Base-by-base conservation (phyloP, 176 grass and related monocot genomes). In the Aegilops speltoides region DNA sequence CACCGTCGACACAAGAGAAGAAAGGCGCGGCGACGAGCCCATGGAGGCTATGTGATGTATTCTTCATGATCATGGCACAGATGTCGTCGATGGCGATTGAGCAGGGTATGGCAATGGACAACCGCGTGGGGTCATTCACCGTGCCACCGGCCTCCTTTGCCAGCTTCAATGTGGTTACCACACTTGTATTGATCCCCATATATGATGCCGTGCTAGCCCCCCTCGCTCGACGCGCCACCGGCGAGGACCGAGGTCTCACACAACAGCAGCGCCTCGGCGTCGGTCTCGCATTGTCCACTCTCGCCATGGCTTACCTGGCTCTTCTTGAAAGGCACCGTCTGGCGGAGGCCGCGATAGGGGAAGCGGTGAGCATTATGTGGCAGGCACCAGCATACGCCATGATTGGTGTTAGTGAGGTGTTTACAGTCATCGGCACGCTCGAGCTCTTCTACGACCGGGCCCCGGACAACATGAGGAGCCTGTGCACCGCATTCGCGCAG, bases 1-100 rank as follows among this genome's bases (percentile, higher is more conserved):
- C 15, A 15, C 25, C 73, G 11, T 16, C 25, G 14, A 10, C 41
- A 43, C 17, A 7, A 4, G 43, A 19, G 41, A 76, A 76, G 73
- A 52, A 76, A 52, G 23, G 43, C 3, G 1, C 4, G 60, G 3
- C 7, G 3, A n/a, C 8, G 10, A 73, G 75, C 40, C 75, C 79
- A 7, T 88, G 89, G 89, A 82, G 79, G 70, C 36, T 89, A 7
- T 93, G 92, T n/a, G n/a, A n/a, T n/a, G n/a, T 89, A 7, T 89
- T 89, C 69, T 85, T 64, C 10, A 83, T 83, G 22, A 70, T 81
- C 10, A 85, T 29, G 28, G 45, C 82, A 41, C 88, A 89, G 69
- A 85, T 81, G 41, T 61, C 88, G 14, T 81, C 82, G 5, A 89
- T 73, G 68, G 86, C 90, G 57, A 65, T 93, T 6, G 92, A 93